Percentiles rank a stretch among this genome's conserved stretches.
Evolutionary conservation across 1,284 basidiomycete species (phyloP).

Genomic region (Vanrija sp.): DNA sequence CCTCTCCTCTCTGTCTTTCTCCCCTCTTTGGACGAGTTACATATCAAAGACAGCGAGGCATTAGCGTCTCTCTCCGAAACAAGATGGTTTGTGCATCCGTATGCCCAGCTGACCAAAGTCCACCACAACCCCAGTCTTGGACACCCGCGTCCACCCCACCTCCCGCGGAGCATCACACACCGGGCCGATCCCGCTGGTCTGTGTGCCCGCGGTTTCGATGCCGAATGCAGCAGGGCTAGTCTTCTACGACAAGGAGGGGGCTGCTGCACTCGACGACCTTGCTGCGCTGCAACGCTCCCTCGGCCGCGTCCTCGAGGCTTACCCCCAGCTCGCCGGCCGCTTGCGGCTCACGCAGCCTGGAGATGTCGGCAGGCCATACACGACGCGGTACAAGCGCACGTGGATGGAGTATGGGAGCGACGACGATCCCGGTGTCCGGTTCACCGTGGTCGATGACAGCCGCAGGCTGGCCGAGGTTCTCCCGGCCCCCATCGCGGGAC

Average conservation of each 20-base stretch:
- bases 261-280: slow-evolving; percentile 10
- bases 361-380: not conserved
- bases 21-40: too few species aligned
- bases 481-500: not conserved
- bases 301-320: slow-evolving; percentile 37
- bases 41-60: too few species aligned
- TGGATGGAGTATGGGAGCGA: slow-evolving; percentile 19
- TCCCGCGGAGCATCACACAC: not conserved
- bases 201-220: not conserved
- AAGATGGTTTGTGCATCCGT: too few species aligned
- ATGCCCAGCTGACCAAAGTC: too few species aligned
- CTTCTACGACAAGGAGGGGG: not conserved
- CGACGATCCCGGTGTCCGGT: slow-evolving; percentile 49
- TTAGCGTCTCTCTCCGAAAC: too few species aligned
- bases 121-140: too few species aligned
- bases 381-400: slow-evolving; percentile 8
- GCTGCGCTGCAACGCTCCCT: slow-evolving; percentile 34
- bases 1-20: too few species aligned
- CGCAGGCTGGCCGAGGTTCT: not conserved
- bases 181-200: slow-evolving; percentile 8
- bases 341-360: not conserved
- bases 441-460: slow-evolving; percentile 27
- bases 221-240: slow-evolving; percentile 5
- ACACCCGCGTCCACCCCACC: not conserved
- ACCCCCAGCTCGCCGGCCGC: slow-evolving; percentile 51